A percentile compares a stretch with the other conserved stretches of the same genome.
These are phyloP conservation scores for Claviceps lovelessii DNA, from an alignment of 2,329 filamentous ascomycete species.

Conservation along the genomic window DNA sequence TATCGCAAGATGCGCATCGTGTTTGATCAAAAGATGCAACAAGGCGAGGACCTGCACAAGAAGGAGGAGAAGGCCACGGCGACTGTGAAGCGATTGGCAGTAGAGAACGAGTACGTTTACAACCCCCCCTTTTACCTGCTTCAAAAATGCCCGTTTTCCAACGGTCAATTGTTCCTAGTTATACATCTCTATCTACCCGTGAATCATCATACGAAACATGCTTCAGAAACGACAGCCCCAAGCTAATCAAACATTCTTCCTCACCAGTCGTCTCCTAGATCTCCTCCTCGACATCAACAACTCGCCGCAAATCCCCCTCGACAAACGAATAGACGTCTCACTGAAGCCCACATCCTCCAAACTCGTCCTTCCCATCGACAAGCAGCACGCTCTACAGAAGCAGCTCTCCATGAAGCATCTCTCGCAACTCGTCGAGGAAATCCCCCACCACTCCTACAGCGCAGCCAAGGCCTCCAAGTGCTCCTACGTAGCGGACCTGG, in stretches of 20 bases:
- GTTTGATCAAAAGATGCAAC: slow-evolving; percentile 65
- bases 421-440: slow-evolving; percentile 34
- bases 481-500: slow-evolving; percentile 34
- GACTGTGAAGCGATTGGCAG: slow-evolving; percentile 67
- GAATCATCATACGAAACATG: neutral
- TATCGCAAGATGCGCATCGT: slow-evolving; percentile 78
- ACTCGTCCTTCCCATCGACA: slow-evolving; percentile 19
- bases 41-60: slow-evolving; percentile 69
- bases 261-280: slow-evolving; percentile 65
- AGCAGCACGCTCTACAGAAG: slow-evolving; percentile 24
- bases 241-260: neutral
- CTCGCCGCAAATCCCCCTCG: slow-evolving; percentile 58
- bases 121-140: neutral
- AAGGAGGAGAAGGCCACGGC: slow-evolving; percentile 68
- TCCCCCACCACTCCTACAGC: slow-evolving; percentile 36
- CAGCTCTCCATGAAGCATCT: slow-evolving; percentile 32
- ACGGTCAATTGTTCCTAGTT: too few relatives aligned
- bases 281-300: slow-evolving; percentile 82
- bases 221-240: neutral
- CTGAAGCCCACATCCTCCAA: slow-evolving; percentile 28
- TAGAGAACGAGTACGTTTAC: slow-evolving; percentile 73
- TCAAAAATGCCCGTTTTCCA: neutral
- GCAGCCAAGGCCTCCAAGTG: slow-evolving; percentile 51
- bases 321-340: slow-evolving; percentile 60
- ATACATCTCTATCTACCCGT: too few relatives aligned